Evolutionary conservation across 208 protist genomes (phyloP), one percentile per base, ranked within the genome.

Genomic region (Trypanosoma brucei): DNA sequence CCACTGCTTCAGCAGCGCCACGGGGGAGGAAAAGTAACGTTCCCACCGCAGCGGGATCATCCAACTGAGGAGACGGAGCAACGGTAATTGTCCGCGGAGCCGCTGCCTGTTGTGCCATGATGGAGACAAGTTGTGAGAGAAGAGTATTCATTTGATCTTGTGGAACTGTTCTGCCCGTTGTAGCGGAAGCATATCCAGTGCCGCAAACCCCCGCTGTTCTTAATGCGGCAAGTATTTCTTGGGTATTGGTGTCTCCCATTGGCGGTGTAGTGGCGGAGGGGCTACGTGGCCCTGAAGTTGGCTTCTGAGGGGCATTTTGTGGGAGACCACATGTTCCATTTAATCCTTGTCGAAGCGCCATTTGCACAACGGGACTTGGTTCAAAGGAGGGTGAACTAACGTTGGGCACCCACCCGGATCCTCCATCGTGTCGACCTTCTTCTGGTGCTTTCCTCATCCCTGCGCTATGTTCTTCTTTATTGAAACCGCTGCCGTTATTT

Each of bases 21-120:
- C 51, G 57, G 1, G 65, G 65, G n/a, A 71, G 59, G 59, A 59
- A 71, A 8, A 71, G 58, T 8, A 71, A 56, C 34, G 65, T 65
- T 51, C 65, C 65, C n/a, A 58, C 30, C 2, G 50, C 11, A 42
- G 22, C 11, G 33, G 51, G 58, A 7, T 65, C 65, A 22, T 71
- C 65, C 40, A 71, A 49, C n/a, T 58, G 22, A 30, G 65, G 56
- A 5, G 65, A 71, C 8, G 58, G n/a, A 13, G 22, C 39, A 34
- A 71, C 53, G 1, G 52, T 59, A 34, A 71, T 48, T 42, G 1
- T 59, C 13, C 58, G 65, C 14, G 13, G n/a, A 30, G 31, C 37
- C 4, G 49, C 13, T 33, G 35, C 35, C 38, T 37, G 57, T 35
- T 71, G 49, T 8, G 39, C 6, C 31, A 71, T 31, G 13, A 71